These are phyloP conservation scores for Penicillium paradoxum DNA, from an alignment of 495 filamentous ascomycete genomes.

Conservation along the genomic window DNA sequence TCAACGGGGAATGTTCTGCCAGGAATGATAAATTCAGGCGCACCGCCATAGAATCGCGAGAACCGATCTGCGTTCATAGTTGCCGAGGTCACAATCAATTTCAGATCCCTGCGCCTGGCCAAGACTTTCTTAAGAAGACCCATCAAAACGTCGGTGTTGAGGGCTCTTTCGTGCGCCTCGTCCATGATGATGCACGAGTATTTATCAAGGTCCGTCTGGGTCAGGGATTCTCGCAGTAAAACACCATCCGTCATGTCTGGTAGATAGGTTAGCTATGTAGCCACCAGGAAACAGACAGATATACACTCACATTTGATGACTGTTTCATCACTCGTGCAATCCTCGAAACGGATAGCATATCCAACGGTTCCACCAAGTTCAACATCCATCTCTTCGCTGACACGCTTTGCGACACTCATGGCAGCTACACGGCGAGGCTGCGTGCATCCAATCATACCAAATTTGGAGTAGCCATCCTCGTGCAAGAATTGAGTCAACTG, in stretches of 20 bases:
- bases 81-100: constrained; percentile 95
- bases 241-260: constrained; percentile 96
- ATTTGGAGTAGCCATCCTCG: constrained; percentile 85
- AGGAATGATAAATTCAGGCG: constrained; percentile 94
- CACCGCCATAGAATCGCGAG: constrained; percentile 94
- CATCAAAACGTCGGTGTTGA: constrained; percentile 98
- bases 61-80: constrained; percentile 99
- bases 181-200: constrained; percentile 99
- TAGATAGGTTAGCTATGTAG: constrained; percentile 18
- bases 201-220: constrained; percentile 86
- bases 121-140: constrained; percentile 96
- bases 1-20: constrained; percentile 97
- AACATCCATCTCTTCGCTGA: constrained; percentile 99
- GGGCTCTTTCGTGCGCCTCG: constrained; percentile 93
- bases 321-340: constrained; percentile 92
- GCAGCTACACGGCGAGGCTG: constrained; percentile 93
- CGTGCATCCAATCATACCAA: constrained; percentile 90
- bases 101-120: constrained; percentile 82
- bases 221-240: constrained; percentile 85
- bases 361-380: constrained; percentile 82
- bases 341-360: constrained; percentile 98
- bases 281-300: background rate
- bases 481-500: constrained; percentile 94
- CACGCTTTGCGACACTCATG: constrained; percentile 98
- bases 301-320: constrained; percentile 72